Evolutionary conservation across 2,329 filamentous ascomycete genomes (phyloP).

Genomic region (Cercospora berteroae): DNA sequence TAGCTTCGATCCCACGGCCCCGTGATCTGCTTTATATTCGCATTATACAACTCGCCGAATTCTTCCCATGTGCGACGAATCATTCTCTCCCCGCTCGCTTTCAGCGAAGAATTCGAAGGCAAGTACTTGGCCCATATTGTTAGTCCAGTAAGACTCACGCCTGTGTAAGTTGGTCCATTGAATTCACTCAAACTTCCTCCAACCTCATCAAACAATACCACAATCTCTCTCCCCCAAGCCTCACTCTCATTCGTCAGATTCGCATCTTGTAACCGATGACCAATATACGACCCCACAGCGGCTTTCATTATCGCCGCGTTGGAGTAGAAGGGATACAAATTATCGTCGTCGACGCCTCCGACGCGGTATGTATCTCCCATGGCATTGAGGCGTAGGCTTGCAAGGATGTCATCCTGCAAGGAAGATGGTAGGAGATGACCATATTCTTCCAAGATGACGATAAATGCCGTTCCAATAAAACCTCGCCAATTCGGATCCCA

Average conservation of each 20-base stretch:
- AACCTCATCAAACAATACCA: conserved; percentile 55
- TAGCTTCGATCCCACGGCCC: conserved; percentile 65
- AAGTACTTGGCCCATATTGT: conserved; percentile 61
- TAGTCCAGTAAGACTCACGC: conserved; percentile 59
- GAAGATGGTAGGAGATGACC: conserved; percentile 46
- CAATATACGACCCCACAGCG: conserved; percentile 59
- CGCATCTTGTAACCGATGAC: conserved; percentile 51
- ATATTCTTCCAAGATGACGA: conserved; percentile 61
- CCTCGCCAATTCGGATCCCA: conserved; percentile 64
- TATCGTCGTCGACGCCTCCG: conserved; percentile 59
- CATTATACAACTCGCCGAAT: conserved; percentile 55
- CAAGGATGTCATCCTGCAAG: conserved; percentile 48
- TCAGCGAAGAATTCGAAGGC: conserved; percentile 54
- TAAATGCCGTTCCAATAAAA: conserved; percentile 59
- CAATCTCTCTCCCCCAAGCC: conserved; percentile 54
- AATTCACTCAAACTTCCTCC: conserved; percentile 61
- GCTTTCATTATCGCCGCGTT: conserved; percentile 64
- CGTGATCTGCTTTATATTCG: conserved; percentile 59
- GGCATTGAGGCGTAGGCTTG: conserved; percentile 55
- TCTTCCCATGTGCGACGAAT: conserved; percentile 55
- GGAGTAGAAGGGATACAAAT: conserved; percentile 61
- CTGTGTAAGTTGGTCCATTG: conserved; percentile 62
- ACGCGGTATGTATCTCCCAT: conserved; percentile 62
- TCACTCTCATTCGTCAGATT: conserved; percentile 62
- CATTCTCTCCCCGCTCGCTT: conserved; percentile 52